These are phyloP conservation scores for Psilocybe subaeruginosa DNA, from an alignment of 768 basidiomycete genomes.

Conservation along the genomic window DNA sequence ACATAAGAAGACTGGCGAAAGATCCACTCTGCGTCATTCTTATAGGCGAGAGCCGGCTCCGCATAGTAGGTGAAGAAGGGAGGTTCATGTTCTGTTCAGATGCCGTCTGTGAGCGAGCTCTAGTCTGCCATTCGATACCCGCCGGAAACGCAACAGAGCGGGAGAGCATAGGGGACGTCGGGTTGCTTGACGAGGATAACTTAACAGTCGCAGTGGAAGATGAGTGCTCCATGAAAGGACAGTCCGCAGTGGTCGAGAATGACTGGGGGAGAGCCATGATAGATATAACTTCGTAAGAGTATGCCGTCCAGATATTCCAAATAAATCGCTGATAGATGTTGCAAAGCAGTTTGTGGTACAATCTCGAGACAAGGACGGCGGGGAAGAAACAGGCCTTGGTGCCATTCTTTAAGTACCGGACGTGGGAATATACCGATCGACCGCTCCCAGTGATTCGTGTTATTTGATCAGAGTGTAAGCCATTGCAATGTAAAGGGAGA, in stretches of 20 bases:
- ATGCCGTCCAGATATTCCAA: slow-evolving; percentile 8
- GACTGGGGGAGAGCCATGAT: slow-evolving; percentile 24
- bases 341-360: neutral
- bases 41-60: slow-evolving; percentile 11
- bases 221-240: slow-evolving; percentile 21
- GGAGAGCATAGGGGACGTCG: slow-evolving; percentile 14
- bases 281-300: neutral
- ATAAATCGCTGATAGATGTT: slow-evolving; percentile 4
- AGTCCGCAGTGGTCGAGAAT: slow-evolving; percentile 24
- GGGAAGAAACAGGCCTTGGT: neutral
- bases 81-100: neutral
- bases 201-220: slow-evolving; percentile 24
- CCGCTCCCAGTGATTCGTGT: neutral
- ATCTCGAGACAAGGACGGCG: slow-evolving; percentile 11
- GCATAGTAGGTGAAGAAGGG: slow-evolving; percentile 15
- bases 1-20: slow-evolving; percentile 20
- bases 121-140: slow-evolving; percentile 10
- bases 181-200: slow-evolving; percentile 17
- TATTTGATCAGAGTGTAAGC: too few species aligned
- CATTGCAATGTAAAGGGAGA: too few species aligned
- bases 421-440: slow-evolving; percentile 25
- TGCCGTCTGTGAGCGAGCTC: slow-evolving; percentile 15
- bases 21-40: slow-evolving; percentile 21
- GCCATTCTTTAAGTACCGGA: slow-evolving; percentile 9
- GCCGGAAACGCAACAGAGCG: slow-evolving; percentile 24